phyloP scores from a whole-genome alignment of 108 stramenopile genomes.

The Chaetoceros muelleri region DNA sequence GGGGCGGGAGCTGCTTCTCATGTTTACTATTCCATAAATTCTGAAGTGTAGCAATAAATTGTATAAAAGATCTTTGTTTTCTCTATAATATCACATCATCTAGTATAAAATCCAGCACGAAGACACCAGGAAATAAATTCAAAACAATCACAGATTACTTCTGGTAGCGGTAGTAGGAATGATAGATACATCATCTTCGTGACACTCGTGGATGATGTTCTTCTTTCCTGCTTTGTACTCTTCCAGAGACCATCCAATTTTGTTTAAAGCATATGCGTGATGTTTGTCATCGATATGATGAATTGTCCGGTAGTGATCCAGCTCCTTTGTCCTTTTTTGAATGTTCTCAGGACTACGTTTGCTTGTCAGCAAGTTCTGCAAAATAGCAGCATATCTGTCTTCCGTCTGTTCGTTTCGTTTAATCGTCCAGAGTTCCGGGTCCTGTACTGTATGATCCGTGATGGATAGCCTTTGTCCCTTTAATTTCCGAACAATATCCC shows the following conservation, averaged over 20 bases:
- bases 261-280: slow-evolving; percentile 33
- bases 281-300: slow-evolving; percentile 65
- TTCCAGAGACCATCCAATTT: slow-evolving; percentile 57
- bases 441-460: slow-evolving; percentile 31
- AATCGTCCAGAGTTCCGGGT: slow-evolving; percentile 54
- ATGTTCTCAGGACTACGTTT: slow-evolving; percentile 30
- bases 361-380: slow-evolving; percentile 41
- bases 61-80: too few species aligned
- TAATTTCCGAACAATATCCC: slow-evolving; percentile 83
- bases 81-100: too few species aligned
- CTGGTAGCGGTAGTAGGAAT: too few species aligned
- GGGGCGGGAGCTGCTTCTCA: too few species aligned
- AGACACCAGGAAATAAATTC: too few species aligned
- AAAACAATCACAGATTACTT: too few species aligned
- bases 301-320: slow-evolving; percentile 63
- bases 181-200: too few species aligned
- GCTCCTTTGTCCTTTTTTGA: slow-evolving; percentile 33
- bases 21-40: too few species aligned
- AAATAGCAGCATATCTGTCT: slow-evolving; percentile 57
- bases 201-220: too few species aligned
- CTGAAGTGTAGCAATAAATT: too few species aligned
- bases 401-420: slow-evolving; percentile 68
- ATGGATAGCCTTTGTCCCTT: slow-evolving; percentile 59
- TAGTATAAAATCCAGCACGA: too few species aligned
- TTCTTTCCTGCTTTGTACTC: slow-evolving; percentile 48